Percentiles rank a stretch among this genome's conserved stretches.
phyloP scores from a whole-genome alignment of 805 yeast species.

The Wickerhamomyces alni region DNA sequence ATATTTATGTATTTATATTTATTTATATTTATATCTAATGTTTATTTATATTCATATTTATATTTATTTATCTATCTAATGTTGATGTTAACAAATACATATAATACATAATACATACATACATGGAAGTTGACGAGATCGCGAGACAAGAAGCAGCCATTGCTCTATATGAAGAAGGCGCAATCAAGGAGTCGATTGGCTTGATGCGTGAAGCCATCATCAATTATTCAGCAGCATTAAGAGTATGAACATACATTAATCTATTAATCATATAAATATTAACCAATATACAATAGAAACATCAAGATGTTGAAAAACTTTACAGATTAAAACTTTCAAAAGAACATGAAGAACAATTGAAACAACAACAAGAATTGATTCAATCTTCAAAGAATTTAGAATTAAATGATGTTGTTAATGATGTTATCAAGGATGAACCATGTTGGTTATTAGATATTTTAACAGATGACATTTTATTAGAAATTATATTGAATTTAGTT shows the following conservation, averaged over 20 bases:
- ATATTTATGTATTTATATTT: too few species aligned
- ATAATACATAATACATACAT: too few species aligned
- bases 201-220: slow-evolving; percentile 77
- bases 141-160: slow-evolving; percentile 40
- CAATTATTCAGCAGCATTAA: slow-evolving; percentile 66
- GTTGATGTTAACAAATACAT: too few species aligned
- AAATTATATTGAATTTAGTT: slow-evolving; percentile 43
- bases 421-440: too few species aligned
- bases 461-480: slow-evolving; percentile 53
- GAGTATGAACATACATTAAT: too few species aligned
- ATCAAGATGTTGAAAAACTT: slow-evolving; percentile 55
- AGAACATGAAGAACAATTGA: slow-evolving; percentile 19
- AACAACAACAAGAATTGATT: too few species aligned
- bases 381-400: too few species aligned
- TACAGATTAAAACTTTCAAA: slow-evolving; percentile 55
- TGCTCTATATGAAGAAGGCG: slow-evolving; percentile 61
- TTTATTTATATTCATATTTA: too few species aligned
- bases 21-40: too few species aligned
- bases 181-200: slow-evolving; percentile 66
- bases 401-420: too few species aligned
- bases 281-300: slow-evolving; percentile 9
- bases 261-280: too few species aligned
- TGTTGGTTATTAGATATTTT: slow-evolving; percentile 37
- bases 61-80: too few species aligned
- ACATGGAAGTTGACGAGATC: slow-evolving; percentile 1